Evolutionary conservation across 1,284 basidiomycete genomes (phyloP), one percentile per base, ranked within the genome.

Genomic region (Ceratobasidium sp.): DNA sequence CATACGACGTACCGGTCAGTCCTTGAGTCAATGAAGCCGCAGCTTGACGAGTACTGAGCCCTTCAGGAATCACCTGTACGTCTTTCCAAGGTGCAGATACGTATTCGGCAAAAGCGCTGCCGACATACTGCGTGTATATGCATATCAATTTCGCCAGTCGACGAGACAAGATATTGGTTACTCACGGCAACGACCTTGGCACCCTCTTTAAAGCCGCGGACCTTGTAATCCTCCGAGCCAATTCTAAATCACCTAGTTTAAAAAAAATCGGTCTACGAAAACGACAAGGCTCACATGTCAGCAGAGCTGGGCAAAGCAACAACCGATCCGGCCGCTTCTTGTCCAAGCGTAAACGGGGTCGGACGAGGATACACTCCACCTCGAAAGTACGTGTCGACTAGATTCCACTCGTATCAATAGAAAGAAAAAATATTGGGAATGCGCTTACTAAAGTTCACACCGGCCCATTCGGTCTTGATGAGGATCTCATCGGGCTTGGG

Each of bases 311-410:
- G 94, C 34, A 96, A 83, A 8, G 86, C 84, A 62, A 93, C 86
- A 65, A 98, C 86, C 3, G 85, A 88, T 2, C 96, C 96, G 0
- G 92, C 86, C 0, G 86, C 86, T 81, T 98, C 96, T 77, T 89
- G 88, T 8, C 96, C 96, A 46, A 95, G 83, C 13, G 88, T 85
- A 76, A 89, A 88, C 4, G 96, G 96, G 76, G 85, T 81, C 79
- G 79, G 24, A 11, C 51, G 39, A 14, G 54, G 59, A 62, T 69
- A 75, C 22, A 76, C 78, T 86, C 89, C 74, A 39, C 66, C 61
- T 63, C 89, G 84, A 79, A 86, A 86, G 81, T 93, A 93, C 3
- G 91, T 94, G 82, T 96, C 95, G 80, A 96, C 75, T 78, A 49
- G 43, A 53, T 13, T 13, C 31, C 16, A 14, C 16, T 43, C 6